A percentile compares a stretch with the other conserved stretches of the same genome.
Evolutionary conservation across 2,329 filamentous ascomycete genomes (phyloP).

Genomic region (Verticillium nubilum): DNA sequence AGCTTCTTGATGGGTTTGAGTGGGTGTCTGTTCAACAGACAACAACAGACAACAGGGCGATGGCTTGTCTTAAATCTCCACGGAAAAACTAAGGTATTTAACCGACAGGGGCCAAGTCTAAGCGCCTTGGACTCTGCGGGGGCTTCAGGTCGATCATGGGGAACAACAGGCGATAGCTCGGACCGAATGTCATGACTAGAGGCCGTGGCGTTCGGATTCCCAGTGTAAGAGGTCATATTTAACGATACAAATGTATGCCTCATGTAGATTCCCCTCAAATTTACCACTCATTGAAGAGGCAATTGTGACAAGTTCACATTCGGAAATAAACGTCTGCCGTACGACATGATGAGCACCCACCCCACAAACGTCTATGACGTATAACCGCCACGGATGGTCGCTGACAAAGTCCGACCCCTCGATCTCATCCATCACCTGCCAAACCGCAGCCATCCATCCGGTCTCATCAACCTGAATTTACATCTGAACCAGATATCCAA

Average conservation of each 20-base stretch:
- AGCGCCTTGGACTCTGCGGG: background rate
- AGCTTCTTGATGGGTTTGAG: background rate
- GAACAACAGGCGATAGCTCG: background rate
- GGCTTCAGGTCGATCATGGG: background rate
- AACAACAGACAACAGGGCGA: background rate
- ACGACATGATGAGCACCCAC: background rate
- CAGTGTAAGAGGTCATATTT: background rate
- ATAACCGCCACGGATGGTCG: background rate
- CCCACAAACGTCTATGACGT: background rate
- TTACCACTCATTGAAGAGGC: too few relatives aligned
- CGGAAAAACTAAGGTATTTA: background rate
- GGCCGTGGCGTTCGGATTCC: background rate
- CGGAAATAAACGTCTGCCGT: background rate
- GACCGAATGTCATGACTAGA: background rate
- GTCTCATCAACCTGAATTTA: too few relatives aligned
- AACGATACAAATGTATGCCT: background rate
- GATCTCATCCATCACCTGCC: background rate
- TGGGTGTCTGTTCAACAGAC: background rate
- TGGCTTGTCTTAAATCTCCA: background rate
- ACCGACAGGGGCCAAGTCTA: background rate
- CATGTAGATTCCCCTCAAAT: background rate
- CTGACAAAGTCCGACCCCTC: background rate
- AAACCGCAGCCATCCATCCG: too few relatives aligned
- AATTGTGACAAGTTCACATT: too few relatives aligned
- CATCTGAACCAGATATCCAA: too few relatives aligned